Conservation (phyloP, 345 rosid species). For the Raphanus raphanistrum region DNA sequence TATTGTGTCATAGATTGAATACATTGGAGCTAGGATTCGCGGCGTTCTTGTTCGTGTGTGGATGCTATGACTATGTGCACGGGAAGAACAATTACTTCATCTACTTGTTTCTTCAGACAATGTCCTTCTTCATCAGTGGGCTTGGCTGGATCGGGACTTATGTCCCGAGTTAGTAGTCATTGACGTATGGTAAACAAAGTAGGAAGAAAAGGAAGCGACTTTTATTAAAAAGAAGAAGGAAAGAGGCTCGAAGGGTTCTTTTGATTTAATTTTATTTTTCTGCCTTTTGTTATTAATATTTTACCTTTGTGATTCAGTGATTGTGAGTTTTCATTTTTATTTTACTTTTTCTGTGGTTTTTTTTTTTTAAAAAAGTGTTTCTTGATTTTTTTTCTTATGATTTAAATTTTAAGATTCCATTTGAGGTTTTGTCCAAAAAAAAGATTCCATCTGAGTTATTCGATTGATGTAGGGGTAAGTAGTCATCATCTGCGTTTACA, state of each 20-base stretch:
- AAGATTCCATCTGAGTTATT: neutral
- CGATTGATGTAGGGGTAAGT: neutral
- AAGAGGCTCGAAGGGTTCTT: slow-evolving; percentile 29
- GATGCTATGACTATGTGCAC: slow-evolving; percentile 81
- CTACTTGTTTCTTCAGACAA: slow-evolving; percentile 87
- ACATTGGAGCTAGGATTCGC: slow-evolving; percentile 89
- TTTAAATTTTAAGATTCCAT: neutral
- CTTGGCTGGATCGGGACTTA: slow-evolving; percentile 93
- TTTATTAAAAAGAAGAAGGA: slow-evolving; percentile 21
- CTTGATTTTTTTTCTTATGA: neutral
- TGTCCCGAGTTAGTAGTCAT: slow-evolving; percentile 36
- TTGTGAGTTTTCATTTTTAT: slow-evolving; percentile 4
- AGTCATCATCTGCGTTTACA: neutral
- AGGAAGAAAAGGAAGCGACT: slow-evolving; percentile 23
- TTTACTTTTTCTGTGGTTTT: neutral
- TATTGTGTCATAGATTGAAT: slow-evolving; percentile 52
- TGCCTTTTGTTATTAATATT: slow-evolving; percentile 5
- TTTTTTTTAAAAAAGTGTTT: neutral
- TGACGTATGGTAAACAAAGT: slow-evolving; percentile 25
- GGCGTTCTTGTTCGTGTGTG: slow-evolving; percentile 81
- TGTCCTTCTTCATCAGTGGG: slow-evolving; percentile 87
- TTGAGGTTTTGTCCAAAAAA: neutral
- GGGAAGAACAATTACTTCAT: slow-evolving; percentile 93
- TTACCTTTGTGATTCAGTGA: slow-evolving; percentile 26
- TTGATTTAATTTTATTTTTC: slow-evolving; percentile 16